phyloP scores from a whole-genome alignment of 148 eudicot species.

The Gaultheria prostrata region DNA sequence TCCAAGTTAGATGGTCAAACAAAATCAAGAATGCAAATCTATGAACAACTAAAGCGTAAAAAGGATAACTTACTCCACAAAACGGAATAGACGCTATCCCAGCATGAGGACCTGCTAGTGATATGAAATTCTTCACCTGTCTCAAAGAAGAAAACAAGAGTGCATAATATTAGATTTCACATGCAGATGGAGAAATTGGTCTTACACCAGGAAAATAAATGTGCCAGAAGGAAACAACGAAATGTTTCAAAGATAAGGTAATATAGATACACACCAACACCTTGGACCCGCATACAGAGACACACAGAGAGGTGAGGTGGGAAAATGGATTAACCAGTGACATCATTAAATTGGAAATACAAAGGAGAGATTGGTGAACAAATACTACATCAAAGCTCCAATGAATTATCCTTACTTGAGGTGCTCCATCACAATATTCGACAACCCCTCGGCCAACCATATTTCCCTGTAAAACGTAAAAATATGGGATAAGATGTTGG shows the following conservation, averaged over 20 bases:
- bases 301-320: no score
- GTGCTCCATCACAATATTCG: conserved; percentile 59
- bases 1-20: neutral
- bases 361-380: neutral
- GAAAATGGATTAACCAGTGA: neutral
- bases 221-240: neutral
- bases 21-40: neutral
- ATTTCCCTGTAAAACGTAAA: conserved; percentile 41
- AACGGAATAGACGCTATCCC: conserved; percentile 62
- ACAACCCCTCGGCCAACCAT: conserved; percentile 52
- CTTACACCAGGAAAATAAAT: neutral
- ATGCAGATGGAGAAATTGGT: neutral
- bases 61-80: conserved; percentile 47
- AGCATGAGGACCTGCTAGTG: conserved; percentile 73
- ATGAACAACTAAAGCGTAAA: neutral
- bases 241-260: neutral
- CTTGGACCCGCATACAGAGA: neutral
- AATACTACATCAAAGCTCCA: neutral
- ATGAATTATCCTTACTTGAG: conserved; percentile 41
- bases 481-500: neutral
- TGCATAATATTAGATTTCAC: neutral
- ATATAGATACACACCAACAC: neutral
- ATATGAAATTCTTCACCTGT: conserved; percentile 63
- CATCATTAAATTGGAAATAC: neutral
- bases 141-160: conserved; percentile 1